Base-by-base conservation (phyloP, 2,329 filamentous ascomycete genomes). In the Ceratocystis huliohia region DNA sequence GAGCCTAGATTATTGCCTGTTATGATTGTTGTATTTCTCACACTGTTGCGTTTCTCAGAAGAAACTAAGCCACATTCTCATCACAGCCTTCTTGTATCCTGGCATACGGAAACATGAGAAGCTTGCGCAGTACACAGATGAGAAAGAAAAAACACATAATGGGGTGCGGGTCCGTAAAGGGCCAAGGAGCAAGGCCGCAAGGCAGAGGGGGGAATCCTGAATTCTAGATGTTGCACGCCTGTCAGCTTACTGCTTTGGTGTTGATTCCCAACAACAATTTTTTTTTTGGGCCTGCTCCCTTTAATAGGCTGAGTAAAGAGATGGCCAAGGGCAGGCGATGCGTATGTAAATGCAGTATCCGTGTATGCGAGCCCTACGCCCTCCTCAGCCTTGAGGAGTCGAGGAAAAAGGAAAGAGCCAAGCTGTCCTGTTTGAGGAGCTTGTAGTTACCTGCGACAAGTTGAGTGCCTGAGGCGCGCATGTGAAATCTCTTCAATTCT, bases 251-350 rank as follows among this genome's bases (percentile, higher is more conserved):
- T n/a, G 56, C 56, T 59, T 37, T 59, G 7, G 28, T n/a, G 33
- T 41, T 37, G 28, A 37, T 59, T 59, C 56, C 56, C 56, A 59
- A 59, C 56, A 59, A 59, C 28, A 57, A 25, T 37, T 65, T 67
- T 33, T 67, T 33, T 25, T 65, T 30, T 48, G 53, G 28, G 25
- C 25, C 20, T 59, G 28, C 28, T 59, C 56, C 56, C 28, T 59
- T 33, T 22, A n/a, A 7, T 20, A 59, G 56, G 56, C 56, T 59
- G 56, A 37, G 56, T 33, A 59, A 37, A 37, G 56, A 30, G 28
- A 59, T 37, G 28, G 33, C 56, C 1, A 37, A 20, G 22, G 15
- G 56, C 30, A 59, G 48, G 48, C 20, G 10, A 25, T 59, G n/a
- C 15, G 28, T 17, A 8, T 1, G 25, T 37, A 33, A 59, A n/a